Evolutionary conservation across 169 alveolate genomes (phyloP).

Genomic region (Perkinsus chesapeaki): DNA sequence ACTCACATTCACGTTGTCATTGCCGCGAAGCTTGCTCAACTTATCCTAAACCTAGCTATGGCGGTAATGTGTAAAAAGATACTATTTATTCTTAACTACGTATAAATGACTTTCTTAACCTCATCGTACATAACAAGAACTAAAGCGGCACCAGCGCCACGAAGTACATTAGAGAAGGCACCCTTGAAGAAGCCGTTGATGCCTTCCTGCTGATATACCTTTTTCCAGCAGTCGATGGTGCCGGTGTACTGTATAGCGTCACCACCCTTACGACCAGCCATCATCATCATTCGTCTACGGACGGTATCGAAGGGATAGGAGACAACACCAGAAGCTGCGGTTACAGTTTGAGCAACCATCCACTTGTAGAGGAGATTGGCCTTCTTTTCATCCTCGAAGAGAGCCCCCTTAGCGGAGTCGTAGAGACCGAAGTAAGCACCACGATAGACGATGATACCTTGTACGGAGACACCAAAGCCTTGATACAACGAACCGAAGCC

Average conservation of each 20-base stretch:
- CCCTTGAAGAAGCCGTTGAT: constrained; percentile 83
- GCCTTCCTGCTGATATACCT: constrained; percentile 94
- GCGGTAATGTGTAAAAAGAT: no score
- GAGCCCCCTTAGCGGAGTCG: constrained; percentile 86
- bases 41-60: no score
- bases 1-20: no score
- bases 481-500: constrained; percentile 87
- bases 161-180: constrained; percentile 86
- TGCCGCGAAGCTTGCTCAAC: no score
- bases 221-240: constrained; percentile 85
- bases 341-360: constrained; percentile 88
- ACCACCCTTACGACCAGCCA: constrained; percentile 81
- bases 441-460: constrained; percentile 90
- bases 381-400: constrained; percentile 67
- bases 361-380: constrained; percentile 76
- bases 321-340: constrained; percentile 84
- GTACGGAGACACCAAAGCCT: constrained; percentile 90
- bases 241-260: constrained; percentile 75
- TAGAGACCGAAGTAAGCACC: constrained; percentile 94
- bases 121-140: constrained; percentile 95
- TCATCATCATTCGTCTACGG: constrained; percentile 96
- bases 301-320: constrained; percentile 98
- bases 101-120: constrained; percentile 55
- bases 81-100: no score
- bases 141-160: constrained; percentile 97